phyloP scores from a whole-genome alignment of 306 rosid species.

The Delonix regia region DNA sequence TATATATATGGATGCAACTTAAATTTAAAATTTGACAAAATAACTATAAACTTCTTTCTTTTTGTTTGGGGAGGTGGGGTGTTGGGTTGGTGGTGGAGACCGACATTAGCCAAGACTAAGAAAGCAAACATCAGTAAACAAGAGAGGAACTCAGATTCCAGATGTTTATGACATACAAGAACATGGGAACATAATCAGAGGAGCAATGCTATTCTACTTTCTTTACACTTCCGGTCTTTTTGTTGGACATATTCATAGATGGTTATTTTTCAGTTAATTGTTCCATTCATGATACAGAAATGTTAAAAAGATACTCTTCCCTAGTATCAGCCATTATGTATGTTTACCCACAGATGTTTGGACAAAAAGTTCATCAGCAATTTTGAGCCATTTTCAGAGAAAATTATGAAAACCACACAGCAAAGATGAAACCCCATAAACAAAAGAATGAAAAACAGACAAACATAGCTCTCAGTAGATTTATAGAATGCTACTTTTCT shows the following conservation, averaged over 20 bases:
- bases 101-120: not conserved
- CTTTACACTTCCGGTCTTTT: not conserved
- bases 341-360: not conserved
- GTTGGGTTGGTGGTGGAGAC: not conserved
- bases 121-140: not conserved
- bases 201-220: not conserved
- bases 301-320: not conserved
- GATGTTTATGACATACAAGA: conserved; percentile 1
- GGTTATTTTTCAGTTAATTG: conserved; percentile 8
- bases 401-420: not conserved
- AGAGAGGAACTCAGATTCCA: not conserved
- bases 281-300: conserved; percentile 16
- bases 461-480: no score
- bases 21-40: conserved; percentile 22
- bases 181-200: not conserved
- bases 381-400: not conserved
- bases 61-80: not conserved
- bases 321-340: conserved; percentile 1
- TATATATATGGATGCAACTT: conserved; percentile 6
- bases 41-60: not conserved
- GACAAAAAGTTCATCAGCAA: not conserved
- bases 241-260: conserved; percentile 1
- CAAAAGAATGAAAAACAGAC: not conserved
- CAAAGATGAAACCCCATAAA: not conserved
- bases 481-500: not conserved